Evolutionary conservation across 352 stramenopile genomes (phyloP).

Genomic region (Phytopythium oedochilum): DNA sequence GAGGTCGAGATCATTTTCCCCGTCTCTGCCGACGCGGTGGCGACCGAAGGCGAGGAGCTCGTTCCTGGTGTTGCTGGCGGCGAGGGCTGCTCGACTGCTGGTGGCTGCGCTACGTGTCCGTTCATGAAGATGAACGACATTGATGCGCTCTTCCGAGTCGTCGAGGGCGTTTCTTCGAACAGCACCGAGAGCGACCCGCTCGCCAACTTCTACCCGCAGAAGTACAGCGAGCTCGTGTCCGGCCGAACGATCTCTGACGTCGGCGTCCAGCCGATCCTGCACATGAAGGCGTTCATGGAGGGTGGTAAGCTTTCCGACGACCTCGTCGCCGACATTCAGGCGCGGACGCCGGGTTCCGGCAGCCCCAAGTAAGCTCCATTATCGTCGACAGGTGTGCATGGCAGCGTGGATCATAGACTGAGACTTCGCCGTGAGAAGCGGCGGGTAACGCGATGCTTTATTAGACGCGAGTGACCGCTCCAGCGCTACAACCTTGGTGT

Average conservation of each 20-base stretch:
- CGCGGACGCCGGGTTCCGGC: constrained; percentile 42
- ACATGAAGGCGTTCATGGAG: constrained; percentile 97
- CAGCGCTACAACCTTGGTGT: too few relatives aligned
- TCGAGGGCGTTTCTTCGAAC: constrained; percentile 47
- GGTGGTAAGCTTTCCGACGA: constrained; percentile 72
- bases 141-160: constrained; percentile 93
- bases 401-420: constrained; percentile 1
- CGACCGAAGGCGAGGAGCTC: constrained; percentile 69
- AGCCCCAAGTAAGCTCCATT: constrained; percentile 36
- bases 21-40: constrained; percentile 92
- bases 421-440: not conserved
- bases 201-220: constrained; percentile 90
- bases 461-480: too few relatives aligned
- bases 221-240: constrained; percentile 88
- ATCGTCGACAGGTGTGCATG: not conserved
- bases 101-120: constrained; percentile 95
- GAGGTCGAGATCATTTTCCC: constrained; percentile 97
- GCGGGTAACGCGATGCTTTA: not conserved
- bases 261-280: constrained; percentile 94
- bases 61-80: constrained; percentile 90
- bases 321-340: constrained; percentile 86
- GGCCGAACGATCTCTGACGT: constrained; percentile 90
- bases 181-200: constrained; percentile 45
- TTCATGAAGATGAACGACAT: constrained; percentile 99
- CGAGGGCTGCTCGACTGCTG: constrained; percentile 95